Evolutionary conservation across 176 grass and related monocot genomes (phyloP), one percentile per base, ranked within the genome.

Genomic region (Olyra latifolia): DNA sequence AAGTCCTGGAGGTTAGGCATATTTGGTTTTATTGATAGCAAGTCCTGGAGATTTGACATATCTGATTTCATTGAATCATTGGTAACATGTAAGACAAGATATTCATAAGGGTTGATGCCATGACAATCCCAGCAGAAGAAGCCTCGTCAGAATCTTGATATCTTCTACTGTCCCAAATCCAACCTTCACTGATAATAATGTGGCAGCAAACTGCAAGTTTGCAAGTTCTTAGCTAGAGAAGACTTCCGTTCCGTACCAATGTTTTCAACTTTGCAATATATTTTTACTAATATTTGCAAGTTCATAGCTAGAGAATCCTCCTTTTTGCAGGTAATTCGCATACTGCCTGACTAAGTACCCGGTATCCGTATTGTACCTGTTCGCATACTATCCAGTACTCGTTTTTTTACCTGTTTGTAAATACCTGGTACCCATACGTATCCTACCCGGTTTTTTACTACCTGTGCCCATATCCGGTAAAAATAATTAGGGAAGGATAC

Each of bases 61-160:
- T 11, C 54, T 30, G 27, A 15, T 73, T 54, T 50, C 5, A 3
- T n/a, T n/a, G 71, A 40, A 4, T 35, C 32, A 35, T 35, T 35
- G n/a, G n/a, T n/a, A n/a, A 23, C 71, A 74, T 57, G 69, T 25
- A 72, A 52, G 6, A 57, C 30, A 41, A 74, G 71, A n/a, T 57
- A 53, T 74, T 41, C 20, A 0, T 41, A 57, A 35, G 56, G 71
- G 50, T 56, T n/a, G 56, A 57, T 57, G 22, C 13, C 50, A 56
- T 41, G 11, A 8, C 38, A 1, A 56, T 12, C 16, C 32, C 50
- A 35, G 24, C 30, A 57, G n/a, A n/a, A n/a, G n/a, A n/a, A n/a
- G n/a, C n/a, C n/a, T n/a, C n/a, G n/a, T 68, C 77, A 80, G 23
- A 69, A 45, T n/a, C 4, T 15, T 62, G 14, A 12, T 19, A 8